A percentile compares a stretch with the other conserved stretches of the same genome.
These are phyloP conservation scores for Xylariaceae sp. DNA, from an alignment of 2,329 filamentous ascomycete species.

Conservation along the genomic window DNA sequence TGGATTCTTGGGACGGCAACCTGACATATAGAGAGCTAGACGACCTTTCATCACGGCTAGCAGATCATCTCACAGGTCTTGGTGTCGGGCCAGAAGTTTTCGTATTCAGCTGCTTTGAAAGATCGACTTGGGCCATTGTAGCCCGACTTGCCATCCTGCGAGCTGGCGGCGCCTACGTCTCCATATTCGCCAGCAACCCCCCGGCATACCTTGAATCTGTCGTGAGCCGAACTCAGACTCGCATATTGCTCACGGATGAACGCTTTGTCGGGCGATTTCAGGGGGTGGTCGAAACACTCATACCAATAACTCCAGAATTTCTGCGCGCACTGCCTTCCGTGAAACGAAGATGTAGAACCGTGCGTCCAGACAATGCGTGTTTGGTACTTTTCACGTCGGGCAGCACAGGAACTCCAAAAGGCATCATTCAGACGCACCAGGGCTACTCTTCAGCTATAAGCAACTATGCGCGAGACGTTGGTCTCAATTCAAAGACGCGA, in stretches of 20 bases:
- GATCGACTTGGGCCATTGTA: constrained; percentile 36
- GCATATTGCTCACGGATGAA: constrained; percentile 15
- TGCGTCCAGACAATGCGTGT: constrained; percentile 13
- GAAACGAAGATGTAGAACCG: background rate
- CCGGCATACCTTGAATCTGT: constrained; percentile 22
- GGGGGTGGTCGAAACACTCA: constrained; percentile 12
- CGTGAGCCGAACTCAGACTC: constrained; percentile 13
- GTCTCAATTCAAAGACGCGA: constrained; percentile 12
- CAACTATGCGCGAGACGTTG: constrained; percentile 14
- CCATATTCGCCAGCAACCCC: constrained; percentile 38
- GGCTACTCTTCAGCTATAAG: constrained; percentile 10
- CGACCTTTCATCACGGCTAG: constrained; percentile 20
- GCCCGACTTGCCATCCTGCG: constrained; percentile 36
- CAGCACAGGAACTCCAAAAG: constrained; percentile 22
- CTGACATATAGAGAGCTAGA: constrained; percentile 18
- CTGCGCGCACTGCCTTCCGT: constrained; percentile 2
- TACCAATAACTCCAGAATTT: constrained; percentile 9
- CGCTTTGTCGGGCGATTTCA: constrained; percentile 8
- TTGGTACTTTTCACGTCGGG: constrained; percentile 22
- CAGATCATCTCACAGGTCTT: constrained; percentile 28
- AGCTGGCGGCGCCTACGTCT: constrained; percentile 36
- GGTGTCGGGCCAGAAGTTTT: constrained; percentile 33
- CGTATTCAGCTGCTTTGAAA: constrained; percentile 35
- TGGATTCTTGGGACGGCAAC: constrained; percentile 15
- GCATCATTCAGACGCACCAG: constrained; percentile 17